These are phyloP conservation scores for Ceratocystis variospora DNA, from an alignment of 2,329 filamentous ascomycete species.

Conservation along the genomic window DNA sequence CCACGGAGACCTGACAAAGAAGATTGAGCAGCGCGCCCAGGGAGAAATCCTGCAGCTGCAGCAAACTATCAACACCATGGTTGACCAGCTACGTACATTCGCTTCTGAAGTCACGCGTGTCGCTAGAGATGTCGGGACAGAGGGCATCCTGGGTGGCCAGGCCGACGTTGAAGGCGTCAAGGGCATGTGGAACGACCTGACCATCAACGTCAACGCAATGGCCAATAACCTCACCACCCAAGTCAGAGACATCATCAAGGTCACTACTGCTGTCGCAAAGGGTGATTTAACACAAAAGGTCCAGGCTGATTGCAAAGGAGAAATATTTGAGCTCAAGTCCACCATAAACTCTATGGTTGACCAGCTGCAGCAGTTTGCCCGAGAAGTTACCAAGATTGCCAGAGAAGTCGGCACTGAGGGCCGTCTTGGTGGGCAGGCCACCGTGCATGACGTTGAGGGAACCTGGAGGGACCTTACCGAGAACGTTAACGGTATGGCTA, in stretches of 20 bases:
- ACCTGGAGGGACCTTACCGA: slow-evolving; percentile 95
- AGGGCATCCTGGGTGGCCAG: slow-evolving; percentile 69
- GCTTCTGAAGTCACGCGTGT: slow-evolving; percentile 74
- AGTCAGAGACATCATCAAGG: slow-evolving; percentile 86
- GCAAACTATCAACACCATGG: slow-evolving; percentile 82
- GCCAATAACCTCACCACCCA: slow-evolving; percentile 76
- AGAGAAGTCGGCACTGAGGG: slow-evolving; percentile 95
- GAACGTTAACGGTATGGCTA: slow-evolving; percentile 96
- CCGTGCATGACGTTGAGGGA: slow-evolving; percentile 88
- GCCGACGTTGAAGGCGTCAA: slow-evolving; percentile 72
- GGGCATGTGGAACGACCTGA: slow-evolving; percentile 81
- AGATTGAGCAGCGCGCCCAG: slow-evolving; percentile 66
- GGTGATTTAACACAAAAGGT: slow-evolving; percentile 96
- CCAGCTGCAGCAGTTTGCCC: slow-evolving; percentile 89
- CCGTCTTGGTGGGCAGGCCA: slow-evolving; percentile 83
- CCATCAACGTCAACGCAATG: slow-evolving; percentile 78
- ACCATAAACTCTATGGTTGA: slow-evolving; percentile 99
- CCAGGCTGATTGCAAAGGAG: slow-evolving; percentile 79
- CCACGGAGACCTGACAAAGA: slow-evolving; percentile 69
- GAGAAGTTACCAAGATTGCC: slow-evolving; percentile 91
- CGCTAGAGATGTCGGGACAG: slow-evolving; percentile 69
- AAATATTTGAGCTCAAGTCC: slow-evolving; percentile 87
- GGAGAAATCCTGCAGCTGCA: slow-evolving; percentile 74
- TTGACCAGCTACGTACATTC: slow-evolving; percentile 71
- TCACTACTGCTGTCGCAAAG: slow-evolving; percentile 57